Conservation (phyloP, 345 rosid genomes). For the Durio zibethinus region DNA sequence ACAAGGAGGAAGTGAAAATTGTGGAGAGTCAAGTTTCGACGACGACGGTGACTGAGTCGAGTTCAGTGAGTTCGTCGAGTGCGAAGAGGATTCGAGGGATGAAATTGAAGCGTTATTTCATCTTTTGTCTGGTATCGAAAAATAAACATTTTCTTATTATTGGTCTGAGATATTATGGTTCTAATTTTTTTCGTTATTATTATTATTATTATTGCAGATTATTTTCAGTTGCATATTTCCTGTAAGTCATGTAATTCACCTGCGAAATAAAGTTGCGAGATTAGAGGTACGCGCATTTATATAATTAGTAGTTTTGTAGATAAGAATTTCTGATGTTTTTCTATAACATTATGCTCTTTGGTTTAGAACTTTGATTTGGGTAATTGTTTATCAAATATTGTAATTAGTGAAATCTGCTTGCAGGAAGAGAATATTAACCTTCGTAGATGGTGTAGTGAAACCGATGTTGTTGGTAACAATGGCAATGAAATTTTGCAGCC, state of each 20-base stretch:
- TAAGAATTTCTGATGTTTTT: not conserved
- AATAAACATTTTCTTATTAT: not conserved
- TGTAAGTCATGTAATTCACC: conserved; percentile 43
- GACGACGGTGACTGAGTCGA: conserved; percentile 12
- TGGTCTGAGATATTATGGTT: not conserved
- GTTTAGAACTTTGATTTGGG: not conserved
- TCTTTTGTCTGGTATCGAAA: conserved; percentile 34
- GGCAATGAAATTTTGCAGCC: conserved; percentile 29
- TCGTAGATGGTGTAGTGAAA: conserved; percentile 37
- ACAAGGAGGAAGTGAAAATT: conserved; percentile 28
- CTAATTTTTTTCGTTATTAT: not conserved
- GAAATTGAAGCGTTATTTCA: conserved; percentile 33
- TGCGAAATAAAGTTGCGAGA: conserved; percentile 46
- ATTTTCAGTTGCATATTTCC: conserved; percentile 45
- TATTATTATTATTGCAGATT: conserved; percentile 48
- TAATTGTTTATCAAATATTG: not conserved
- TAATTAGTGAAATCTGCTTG: conserved; percentile 22
- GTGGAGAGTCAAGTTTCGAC: conserved; percentile 30
- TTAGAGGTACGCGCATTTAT: conserved; percentile 49
- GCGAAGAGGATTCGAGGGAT: conserved; percentile 32
- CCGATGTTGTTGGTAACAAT: conserved; percentile 27
- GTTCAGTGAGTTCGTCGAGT: conserved; percentile 29
- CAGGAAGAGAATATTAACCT: conserved; percentile 69
- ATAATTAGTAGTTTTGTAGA: not conserved
- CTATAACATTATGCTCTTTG: conserved; percentile 4